A percentile compares a stretch with the other conserved stretches of the same genome.
These are phyloP conservation scores for Skeletonema marinoi DNA, from an alignment of 108 stramenopile genomes.

Conservation along the genomic window DNA sequence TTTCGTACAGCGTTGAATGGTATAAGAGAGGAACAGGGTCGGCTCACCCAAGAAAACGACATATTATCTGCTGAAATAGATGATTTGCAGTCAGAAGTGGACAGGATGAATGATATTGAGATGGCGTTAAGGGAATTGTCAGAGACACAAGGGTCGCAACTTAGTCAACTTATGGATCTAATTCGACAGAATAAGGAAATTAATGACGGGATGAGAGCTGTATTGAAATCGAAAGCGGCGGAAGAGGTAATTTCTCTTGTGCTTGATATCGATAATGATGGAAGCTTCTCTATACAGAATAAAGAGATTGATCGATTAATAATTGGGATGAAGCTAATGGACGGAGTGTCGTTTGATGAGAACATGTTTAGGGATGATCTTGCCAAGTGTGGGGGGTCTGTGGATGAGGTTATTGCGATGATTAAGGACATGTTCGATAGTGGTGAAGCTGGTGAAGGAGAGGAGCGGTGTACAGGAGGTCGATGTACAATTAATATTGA, in stretches of 20 bases:
- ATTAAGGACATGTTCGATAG: slow-evolving; percentile 27
- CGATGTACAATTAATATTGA: slow-evolving; percentile 33
- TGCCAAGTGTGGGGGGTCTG: slow-evolving; percentile 18
- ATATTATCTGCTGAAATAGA: slow-evolving; percentile 36
- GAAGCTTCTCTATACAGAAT: slow-evolving; percentile 41
- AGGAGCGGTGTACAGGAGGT: background rate
- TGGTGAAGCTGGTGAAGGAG: background rate
- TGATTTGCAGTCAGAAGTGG: slow-evolving; percentile 44
- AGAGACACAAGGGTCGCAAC: slow-evolving; percentile 40
- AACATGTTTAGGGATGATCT: slow-evolving; percentile 20
- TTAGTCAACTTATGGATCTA: slow-evolving; percentile 29
- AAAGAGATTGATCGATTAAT: slow-evolving; percentile 48
- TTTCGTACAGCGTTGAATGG: slow-evolving; percentile 43
- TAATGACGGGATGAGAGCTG: slow-evolving; percentile 36
- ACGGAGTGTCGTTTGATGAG: slow-evolving; percentile 33
- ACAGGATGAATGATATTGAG: slow-evolving; percentile 43
- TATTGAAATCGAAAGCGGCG: slow-evolving; percentile 18
- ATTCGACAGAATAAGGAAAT: slow-evolving; percentile 46
- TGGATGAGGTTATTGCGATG: slow-evolving; percentile 38
- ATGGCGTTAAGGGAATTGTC: slow-evolving; percentile 26
- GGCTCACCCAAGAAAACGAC: slow-evolving; percentile 35
- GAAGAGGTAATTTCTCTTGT: slow-evolving; percentile 47
- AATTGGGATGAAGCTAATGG: slow-evolving; percentile 48
- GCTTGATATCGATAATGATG: slow-evolving; percentile 42
- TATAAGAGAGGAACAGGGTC: slow-evolving; percentile 33